Conservation (phyloP, 2,329 filamentous ascomycete species). For the Hirsutella thompsonii region DNA sequence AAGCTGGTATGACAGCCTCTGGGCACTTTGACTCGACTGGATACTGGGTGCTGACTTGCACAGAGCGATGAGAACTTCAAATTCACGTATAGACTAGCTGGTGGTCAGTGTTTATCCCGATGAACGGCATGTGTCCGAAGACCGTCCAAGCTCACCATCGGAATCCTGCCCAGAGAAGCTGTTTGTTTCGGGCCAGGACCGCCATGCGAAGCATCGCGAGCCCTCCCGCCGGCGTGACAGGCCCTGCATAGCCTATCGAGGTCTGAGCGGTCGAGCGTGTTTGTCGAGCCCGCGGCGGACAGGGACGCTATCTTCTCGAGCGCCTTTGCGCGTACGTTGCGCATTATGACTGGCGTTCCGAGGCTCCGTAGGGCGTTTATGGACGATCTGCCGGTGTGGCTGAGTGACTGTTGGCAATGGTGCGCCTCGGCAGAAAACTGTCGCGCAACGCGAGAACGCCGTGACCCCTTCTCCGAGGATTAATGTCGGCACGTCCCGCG, state of each 20-base stretch:
- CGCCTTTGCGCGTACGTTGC: constrained; percentile 47
- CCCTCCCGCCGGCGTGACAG: constrained; percentile 33
- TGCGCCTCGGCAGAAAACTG: too few relatives aligned
- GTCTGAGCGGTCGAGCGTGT: constrained; percentile 48
- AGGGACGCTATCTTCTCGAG: constrained; percentile 53
- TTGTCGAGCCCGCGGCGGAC: constrained; percentile 39
- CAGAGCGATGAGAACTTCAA: constrained; percentile 81
- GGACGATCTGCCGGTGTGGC: background rate
- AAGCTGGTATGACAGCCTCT: constrained; percentile 66
- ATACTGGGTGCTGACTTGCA: constrained; percentile 80
- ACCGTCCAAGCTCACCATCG: constrained; percentile 38
- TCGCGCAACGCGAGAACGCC: too few relatives aligned
- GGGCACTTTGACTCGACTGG: constrained; percentile 56
- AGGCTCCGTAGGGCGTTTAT: too few relatives aligned
- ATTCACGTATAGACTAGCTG: constrained; percentile 66
- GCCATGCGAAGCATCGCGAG: constrained; percentile 35
- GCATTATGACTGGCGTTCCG: constrained; percentile 25
- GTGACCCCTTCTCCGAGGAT: too few relatives aligned
- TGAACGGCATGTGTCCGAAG: too few relatives aligned
- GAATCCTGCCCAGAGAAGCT: constrained; percentile 36
- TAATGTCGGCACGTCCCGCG: too few relatives aligned
- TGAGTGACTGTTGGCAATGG: too few relatives aligned
- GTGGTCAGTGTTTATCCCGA: constrained; percentile 3
- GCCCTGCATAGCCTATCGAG: constrained; percentile 49
- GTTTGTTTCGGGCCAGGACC: constrained; percentile 22